Conservation (phyloP, 192 early-diverging fungal genomes). For the Radiomyces spectabilis region DNA sequence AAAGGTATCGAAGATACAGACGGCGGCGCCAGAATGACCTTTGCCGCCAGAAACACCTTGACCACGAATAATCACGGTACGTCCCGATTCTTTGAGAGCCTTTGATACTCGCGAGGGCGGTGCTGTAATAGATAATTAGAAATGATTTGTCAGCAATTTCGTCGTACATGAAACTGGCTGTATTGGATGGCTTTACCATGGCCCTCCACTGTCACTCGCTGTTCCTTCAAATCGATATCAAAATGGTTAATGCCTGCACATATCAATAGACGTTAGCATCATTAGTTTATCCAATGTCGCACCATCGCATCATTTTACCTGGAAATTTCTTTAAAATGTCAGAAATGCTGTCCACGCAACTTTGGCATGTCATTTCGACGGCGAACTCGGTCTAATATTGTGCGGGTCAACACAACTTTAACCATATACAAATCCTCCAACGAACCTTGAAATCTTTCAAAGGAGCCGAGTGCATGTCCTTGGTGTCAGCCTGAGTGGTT, state of each 20-base stretch:
- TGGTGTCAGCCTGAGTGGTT: too few relatives aligned
- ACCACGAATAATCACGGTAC: conserved; percentile 71
- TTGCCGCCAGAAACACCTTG: conserved; percentile 53
- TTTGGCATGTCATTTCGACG: conserved; percentile 80
- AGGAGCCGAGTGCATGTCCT: too few relatives aligned
- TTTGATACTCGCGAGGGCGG: conserved; percentile 58
- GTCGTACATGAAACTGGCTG: too few relatives aligned
- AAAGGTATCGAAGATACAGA: conserved; percentile 80
- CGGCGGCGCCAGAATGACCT: conserved; percentile 72
- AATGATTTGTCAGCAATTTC: background rate
- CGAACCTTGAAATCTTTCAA: too few relatives aligned
- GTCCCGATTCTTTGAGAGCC: conserved; percentile 64
- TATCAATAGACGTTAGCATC: background rate
- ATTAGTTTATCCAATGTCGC: background rate
- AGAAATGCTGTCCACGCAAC: conserved; percentile 63
- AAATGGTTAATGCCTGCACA: conserved; percentile 49
- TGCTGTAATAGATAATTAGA: conserved; percentile 21
- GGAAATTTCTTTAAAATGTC: conserved; percentile 43
- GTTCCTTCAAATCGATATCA: conserved; percentile 57
- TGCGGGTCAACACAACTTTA: too few relatives aligned
- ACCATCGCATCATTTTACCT: conserved; percentile 12
- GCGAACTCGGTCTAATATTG: conserved; percentile 80
- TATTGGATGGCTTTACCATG: too few relatives aligned
- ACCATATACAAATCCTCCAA: too few relatives aligned
- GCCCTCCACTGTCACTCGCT: conserved; percentile 73